phyloP scores from a whole-genome alignment of 1,284 basidiomycete species.

The Fomitiporia mediterranea region DNA sequence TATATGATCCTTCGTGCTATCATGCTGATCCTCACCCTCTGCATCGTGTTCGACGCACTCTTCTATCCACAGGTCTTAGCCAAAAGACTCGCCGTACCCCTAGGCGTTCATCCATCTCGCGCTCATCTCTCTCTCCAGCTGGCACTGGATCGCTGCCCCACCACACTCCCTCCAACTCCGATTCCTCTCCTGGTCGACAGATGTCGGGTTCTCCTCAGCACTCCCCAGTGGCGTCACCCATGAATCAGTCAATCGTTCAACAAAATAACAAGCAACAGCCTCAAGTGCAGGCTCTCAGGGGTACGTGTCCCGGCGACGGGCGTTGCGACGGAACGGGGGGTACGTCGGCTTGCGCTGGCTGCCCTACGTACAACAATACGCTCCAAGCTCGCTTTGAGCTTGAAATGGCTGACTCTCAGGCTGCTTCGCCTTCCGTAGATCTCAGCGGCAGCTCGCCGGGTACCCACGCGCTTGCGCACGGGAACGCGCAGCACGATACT shows the following conservation, averaged over 20 bases:
- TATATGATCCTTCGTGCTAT: slow-evolving; percentile 21
- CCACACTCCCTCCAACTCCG: slow-evolving; percentile 6
- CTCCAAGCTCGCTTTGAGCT: slow-evolving; percentile 39
- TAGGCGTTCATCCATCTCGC: slow-evolving; percentile 45
- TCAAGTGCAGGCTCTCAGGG: slow-evolving; percentile 36
- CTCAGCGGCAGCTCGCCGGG: slow-evolving; percentile 17
- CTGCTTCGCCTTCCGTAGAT: slow-evolving; percentile 21
- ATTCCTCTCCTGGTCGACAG: slow-evolving; percentile 15
- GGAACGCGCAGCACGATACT: slow-evolving; percentile 1
- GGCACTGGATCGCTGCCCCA: slow-evolving; percentile 32
- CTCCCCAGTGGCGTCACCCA: slow-evolving; percentile 22
- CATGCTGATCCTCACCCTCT: slow-evolving; percentile 20
- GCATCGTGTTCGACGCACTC: slow-evolving; percentile 24
- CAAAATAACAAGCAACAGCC: slow-evolving; percentile 31
- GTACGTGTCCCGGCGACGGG: slow-evolving; percentile 93
- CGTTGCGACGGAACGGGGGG: slow-evolving; percentile 94
- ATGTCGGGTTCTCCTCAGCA: slow-evolving; percentile 17
- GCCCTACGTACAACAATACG: slow-evolving; percentile 90
- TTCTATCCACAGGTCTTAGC: slow-evolving; percentile 50
- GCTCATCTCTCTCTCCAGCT: slow-evolving; percentile 33
- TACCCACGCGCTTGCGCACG: slow-evolving; percentile 10
- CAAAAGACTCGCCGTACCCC: slow-evolving; percentile 62
- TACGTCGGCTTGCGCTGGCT: slow-evolving; percentile 84
- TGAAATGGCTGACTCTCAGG: slow-evolving; percentile 27
- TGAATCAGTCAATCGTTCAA: slow-evolving; percentile 29